Conservation (phyloP, 768 basidiomycete genomes). For the Leccinum truebloodii region DNA sequence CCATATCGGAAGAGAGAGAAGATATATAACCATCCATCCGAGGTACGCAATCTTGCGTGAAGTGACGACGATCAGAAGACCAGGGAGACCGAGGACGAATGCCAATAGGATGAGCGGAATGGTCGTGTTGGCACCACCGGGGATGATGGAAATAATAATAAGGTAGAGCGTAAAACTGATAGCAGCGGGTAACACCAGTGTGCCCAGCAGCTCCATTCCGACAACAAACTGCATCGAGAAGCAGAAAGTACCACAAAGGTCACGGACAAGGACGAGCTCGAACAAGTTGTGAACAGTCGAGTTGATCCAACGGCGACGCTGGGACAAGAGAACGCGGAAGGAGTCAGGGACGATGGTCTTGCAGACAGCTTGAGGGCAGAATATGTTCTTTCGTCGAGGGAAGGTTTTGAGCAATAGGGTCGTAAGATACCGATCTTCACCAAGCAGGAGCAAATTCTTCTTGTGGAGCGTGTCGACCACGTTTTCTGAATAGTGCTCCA, state of each 20-base stretch:
- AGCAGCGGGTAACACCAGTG: constrained; percentile 94
- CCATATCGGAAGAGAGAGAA: constrained; percentile 93
- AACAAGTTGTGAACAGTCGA: constrained; percentile 97
- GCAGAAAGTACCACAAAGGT: constrained; percentile 99
- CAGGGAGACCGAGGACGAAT: constrained; percentile 94
- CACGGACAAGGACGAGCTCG: constrained; percentile 92
- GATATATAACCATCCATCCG: constrained; percentile 96
- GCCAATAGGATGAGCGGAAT: constrained; percentile 92
- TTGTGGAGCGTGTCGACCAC: constrained; percentile 99
- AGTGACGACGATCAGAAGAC: constrained; percentile 93
- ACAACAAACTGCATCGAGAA: constrained; percentile 99
- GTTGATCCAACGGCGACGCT: constrained; percentile 99
- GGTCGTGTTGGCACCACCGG: constrained; percentile 72
- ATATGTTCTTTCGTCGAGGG: constrained; percentile 99
- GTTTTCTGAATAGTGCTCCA: constrained; percentile 99
- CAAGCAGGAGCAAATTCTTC: constrained; percentile 95
- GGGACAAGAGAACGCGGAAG: constrained; percentile 89
- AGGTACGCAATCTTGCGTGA: constrained; percentile 92
- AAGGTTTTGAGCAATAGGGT: constrained; percentile 98
- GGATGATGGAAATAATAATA: constrained; percentile 85
- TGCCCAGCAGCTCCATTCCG: constrained; percentile 97
- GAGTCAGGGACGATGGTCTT: constrained; percentile 99
- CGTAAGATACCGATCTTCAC: constrained; percentile 98
- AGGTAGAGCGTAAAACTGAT: constrained; percentile 97
- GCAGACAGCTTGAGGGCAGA: constrained; percentile 98